Conservation (phyloP, 768 basidiomycete genomes). For the Fibroporia radiculosa region DNA sequence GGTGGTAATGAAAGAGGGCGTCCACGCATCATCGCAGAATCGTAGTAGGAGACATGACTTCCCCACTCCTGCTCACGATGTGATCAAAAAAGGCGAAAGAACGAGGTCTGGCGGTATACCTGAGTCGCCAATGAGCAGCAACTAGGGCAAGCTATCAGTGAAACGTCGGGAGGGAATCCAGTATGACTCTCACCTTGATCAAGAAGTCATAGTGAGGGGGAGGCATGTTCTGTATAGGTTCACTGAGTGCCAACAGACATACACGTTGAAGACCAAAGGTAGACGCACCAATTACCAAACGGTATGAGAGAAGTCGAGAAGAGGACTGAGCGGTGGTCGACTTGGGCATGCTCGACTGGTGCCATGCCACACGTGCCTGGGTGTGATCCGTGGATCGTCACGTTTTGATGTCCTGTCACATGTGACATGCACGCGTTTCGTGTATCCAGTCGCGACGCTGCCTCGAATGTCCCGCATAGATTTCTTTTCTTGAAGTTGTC, state of each 20-base stretch:
- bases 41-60: constrained; percentile 94
- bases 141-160: constrained; percentile 35
- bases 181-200: constrained; percentile 62
- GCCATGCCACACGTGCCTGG: too few relatives aligned
- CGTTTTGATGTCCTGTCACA: too few relatives aligned
- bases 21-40: constrained; percentile 99
- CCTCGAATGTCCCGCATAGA: too few relatives aligned
- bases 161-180: constrained; percentile 8
- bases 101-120: constrained; percentile 37
- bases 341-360: too few relatives aligned
- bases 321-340: background rate
- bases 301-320: background rate
- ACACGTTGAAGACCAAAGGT: background rate
- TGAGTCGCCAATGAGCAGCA: constrained; percentile 94
- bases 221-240: constrained; percentile 44
- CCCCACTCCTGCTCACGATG: constrained; percentile 61
- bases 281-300: background rate
- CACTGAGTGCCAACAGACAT: background rate
- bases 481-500: too few relatives aligned
- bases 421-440: too few relatives aligned
- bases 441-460: too few relatives aligned
- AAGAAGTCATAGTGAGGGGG: constrained; percentile 96
- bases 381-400: too few relatives aligned
- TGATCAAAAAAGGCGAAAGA: background rate
- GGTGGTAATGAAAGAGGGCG: constrained; percentile 97